phyloP scores from a whole-genome alignment of 148 eudicot genomes.

The Oxyria digyna region DNA sequence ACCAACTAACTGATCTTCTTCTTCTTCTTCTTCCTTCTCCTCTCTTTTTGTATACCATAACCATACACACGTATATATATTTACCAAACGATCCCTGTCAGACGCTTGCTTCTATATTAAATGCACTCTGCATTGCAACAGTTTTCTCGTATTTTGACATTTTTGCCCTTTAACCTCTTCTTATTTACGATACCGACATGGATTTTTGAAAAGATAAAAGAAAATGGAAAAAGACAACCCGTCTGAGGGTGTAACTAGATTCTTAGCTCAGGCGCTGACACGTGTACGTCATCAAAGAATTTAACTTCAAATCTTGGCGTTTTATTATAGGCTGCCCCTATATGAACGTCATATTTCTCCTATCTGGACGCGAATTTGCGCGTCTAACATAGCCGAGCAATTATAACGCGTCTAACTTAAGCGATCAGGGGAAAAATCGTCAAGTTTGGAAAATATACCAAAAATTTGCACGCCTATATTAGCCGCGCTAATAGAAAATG shows the following conservation, averaged over 20 bases:
- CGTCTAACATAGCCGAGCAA: no score
- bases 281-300: neutral
- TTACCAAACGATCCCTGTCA: constrained; percentile 11
- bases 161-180: neutral
- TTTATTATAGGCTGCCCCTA: neutral
- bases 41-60: neutral
- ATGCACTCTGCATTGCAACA: neutral
- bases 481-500: no score
- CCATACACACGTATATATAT: neutral
- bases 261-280: neutral
- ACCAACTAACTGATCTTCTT: constrained; percentile 9
- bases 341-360: no score
- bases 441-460: no score
- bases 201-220: no score
- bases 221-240: neutral
- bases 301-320: neutral
- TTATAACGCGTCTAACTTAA: no score
- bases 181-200: neutral
- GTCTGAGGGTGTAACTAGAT: constrained; percentile 2
- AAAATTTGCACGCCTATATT: no score
- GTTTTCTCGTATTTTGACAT: neutral
- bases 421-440: no score
- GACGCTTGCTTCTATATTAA: neutral
- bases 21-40: neutral
- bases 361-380: no score